Evolutionary conservation across 306 rosid genomes (phyloP), one percentile per base, ranked within the genome.

Genomic region (Malus fusca): DNA sequence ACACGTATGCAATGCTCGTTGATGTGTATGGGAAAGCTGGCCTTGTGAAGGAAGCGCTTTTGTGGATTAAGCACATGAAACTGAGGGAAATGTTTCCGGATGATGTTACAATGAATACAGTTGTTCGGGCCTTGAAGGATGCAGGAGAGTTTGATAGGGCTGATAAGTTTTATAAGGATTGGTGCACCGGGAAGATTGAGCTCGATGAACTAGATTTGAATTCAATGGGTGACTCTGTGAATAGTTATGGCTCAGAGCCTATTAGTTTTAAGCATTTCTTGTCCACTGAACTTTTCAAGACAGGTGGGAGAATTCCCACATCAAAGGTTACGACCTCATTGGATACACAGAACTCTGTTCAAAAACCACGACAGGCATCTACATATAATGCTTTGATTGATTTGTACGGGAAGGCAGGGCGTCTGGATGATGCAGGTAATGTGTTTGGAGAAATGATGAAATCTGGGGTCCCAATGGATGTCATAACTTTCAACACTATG

Each of bases 51-150:
- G 99, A 95, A 78, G 86, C 99, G 2, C 88, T 92, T 79, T 81
- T 92, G 82, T 95, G 97, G 99, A 84, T 95, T 76, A 84, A 85
- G 84, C 97, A 92, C 55, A 92, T 95, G 99, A 86, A 79, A 76
- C 43, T 75, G 15, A 80, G 96, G 69, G 97, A 91, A 2, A 73
- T 85, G 42, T 89, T 89, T 68, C 99, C 97, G 5, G 97, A 95
- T 46, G 99, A 95, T 79, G 97, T 95, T 68, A 92, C 96, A 0
- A 95, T 95, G 99, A 88, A 84, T 76, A 90, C 97, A 0, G 92
- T 89, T 66, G 85, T 95, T 83, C 84, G 88, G 78, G 97, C 90
- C 33, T 88, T 92, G 82, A 95, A 95, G 84, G 86, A 95, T 70
- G 93, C 84, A 18, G 79, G 86, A 2, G 96, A 92, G 75, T 95